A percentile compares a stretch with the other conserved stretches of the same genome.
Evolutionary conservation across 257 asterid genomes (phyloP).

Genomic region (Rubia yunnanensis): DNA sequence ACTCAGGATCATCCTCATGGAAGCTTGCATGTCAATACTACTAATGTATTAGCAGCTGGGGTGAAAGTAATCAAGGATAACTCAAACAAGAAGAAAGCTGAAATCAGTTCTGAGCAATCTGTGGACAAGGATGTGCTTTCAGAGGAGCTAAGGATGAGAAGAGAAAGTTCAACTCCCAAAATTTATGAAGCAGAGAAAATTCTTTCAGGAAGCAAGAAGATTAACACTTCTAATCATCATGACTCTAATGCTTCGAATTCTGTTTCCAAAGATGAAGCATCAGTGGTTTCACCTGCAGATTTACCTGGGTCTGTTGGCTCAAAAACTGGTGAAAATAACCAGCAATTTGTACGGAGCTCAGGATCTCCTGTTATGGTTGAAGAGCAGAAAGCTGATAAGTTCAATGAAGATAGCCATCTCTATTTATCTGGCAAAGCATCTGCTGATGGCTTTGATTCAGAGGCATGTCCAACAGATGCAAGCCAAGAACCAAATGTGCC

Average conservation of each 20-base stretch:
- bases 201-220: slow-evolving; percentile 37
- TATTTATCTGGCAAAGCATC: slow-evolving; percentile 25
- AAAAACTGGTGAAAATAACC: slow-evolving; percentile 30
- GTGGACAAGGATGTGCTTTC: slow-evolving; percentile 27
- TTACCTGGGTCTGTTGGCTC: slow-evolving; percentile 23
- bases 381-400: slow-evolving; percentile 32
- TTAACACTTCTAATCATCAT: slow-evolving; percentile 26
- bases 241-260: slow-evolving; percentile 20
- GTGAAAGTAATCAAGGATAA: slow-evolving; percentile 29
- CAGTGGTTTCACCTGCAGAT: slow-evolving; percentile 24
- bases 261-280: slow-evolving; percentile 32
- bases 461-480: slow-evolving; percentile 27
- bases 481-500: slow-evolving; percentile 38
- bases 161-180: slow-evolving; percentile 42
- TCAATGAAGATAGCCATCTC: slow-evolving; percentile 27
- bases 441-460: slow-evolving; percentile 32
- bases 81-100: slow-evolving; percentile 34
- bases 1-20: slow-evolving; percentile 30
- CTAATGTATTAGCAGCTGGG: slow-evolving; percentile 32
- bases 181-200: slow-evolving; percentile 31
- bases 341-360: slow-evolving; percentile 25
- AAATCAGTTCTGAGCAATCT: slow-evolving; percentile 32
- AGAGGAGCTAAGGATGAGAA: slow-evolving; percentile 39
- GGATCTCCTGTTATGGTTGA: slow-evolving; percentile 27
- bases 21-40: slow-evolving; percentile 22